Base-by-base conservation (phyloP, 805 yeast genomes). In the Candida fluviatilis region DNA sequence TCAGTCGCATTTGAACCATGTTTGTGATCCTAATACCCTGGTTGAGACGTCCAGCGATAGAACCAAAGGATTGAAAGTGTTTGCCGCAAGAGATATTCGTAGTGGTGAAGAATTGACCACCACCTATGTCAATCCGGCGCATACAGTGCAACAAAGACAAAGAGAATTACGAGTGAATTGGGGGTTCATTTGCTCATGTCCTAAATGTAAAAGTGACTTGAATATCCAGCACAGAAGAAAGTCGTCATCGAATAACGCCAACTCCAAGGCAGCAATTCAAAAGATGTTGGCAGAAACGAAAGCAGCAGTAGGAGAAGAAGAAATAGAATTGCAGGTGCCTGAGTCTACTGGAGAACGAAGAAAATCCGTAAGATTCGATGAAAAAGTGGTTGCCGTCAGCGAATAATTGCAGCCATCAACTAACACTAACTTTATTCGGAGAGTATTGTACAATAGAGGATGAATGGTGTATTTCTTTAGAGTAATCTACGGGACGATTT, bases 151-250 rank as follows among this genome's bases (percentile, higher is more conserved):
- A 33, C 77, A 80, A 41, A 72, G 95, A 45, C 79, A 77, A 49
- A 57, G 83, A 45, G 80, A 76, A 45, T 62, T 87, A 35, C 61
- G 90, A 41, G 77, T 79, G 10, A 81, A 82, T 49, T 87, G 88
- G 86, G 95, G 95, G 3, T 87, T 87, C 56, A 52, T 73, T 14
- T 87, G 95, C 58, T 58, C 55, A 18, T 87, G 95, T 55, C 49
- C 58, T 10, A 74, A 82, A 45, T 87, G 95, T 58, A 72, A 74
- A 49, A 63, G 62, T 5, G 90, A 84, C 45, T 53, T 69, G 25
- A 64, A 64, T 36, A 44, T 34, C 1, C 64, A 69, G 34, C 73
- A 73, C 29, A 55, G 74, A 46, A 66, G 78, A 38, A 71, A 73
- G 44, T 73, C 78, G 1, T 57, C 63, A 33, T 48, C 57, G 12